These are phyloP conservation scores for bread wheat (Triticum aestivum) DNA, from an alignment of 176 grass and related monocot species.

Conservation along the genomic window DNA sequence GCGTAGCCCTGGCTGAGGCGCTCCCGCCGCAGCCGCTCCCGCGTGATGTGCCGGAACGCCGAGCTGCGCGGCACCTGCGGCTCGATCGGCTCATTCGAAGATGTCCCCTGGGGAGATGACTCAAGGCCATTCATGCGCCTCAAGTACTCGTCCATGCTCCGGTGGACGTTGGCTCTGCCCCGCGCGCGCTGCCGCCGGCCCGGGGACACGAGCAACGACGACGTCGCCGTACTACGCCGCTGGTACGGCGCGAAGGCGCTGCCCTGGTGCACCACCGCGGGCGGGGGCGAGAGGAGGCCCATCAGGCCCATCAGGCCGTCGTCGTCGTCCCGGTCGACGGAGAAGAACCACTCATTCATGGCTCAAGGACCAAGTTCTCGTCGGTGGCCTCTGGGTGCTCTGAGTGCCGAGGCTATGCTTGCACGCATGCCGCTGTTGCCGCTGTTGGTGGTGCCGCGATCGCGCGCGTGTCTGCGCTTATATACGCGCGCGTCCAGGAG, in stretches of 20 bases:
- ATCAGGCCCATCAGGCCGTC: neutral
- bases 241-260: slow-evolving; percentile 35
- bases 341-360: slow-evolving; percentile 33
- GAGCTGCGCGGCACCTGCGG: slow-evolving; percentile 6
- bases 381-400: too few relatives aligned
- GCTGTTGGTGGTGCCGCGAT: neutral
- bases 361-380: neutral
- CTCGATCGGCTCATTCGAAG: too few relatives aligned
- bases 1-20: slow-evolving; percentile 55
- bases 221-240: neutral
- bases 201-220: neutral
- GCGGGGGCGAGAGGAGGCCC: neutral
- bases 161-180: slow-evolving; percentile 7
- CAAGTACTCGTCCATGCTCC: slow-evolving; percentile 30
- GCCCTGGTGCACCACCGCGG: neutral
- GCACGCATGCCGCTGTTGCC: neutral
- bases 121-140: neutral
- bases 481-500: neutral
- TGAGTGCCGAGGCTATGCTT: neutral
- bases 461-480: neutral
- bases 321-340: neutral
- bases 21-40: slow-evolving; percentile 53
- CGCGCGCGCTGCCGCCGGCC: neutral
- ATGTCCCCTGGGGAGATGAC: neutral
- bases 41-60: slow-evolving; percentile 47